Base-by-base conservation (phyloP, 352 stramenopile genomes). In the Nannochloropsis limnetica region DNA sequence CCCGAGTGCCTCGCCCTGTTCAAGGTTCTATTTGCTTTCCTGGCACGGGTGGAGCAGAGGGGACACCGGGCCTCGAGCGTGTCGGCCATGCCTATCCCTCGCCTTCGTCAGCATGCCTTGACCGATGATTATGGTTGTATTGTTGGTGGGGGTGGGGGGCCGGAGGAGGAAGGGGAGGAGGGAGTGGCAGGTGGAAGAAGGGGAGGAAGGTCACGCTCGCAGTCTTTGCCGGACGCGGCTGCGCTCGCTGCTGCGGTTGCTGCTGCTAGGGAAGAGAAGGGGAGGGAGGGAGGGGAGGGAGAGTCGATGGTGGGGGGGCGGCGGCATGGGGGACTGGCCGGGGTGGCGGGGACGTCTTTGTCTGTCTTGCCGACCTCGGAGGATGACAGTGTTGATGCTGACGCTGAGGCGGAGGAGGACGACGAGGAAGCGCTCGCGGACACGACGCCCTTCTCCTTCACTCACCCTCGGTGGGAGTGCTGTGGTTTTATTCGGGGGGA, bases 401-500 rank as follows among this genome's bases (percentile, higher is more conserved):
- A 49, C 37, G 9, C n/a, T 11, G 61, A 29, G n/a, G 11, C n/a
- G n/a, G n/a, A 25, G 11, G 6, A 25, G 9, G 61, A 74, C 8
- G 61, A 74, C 9, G 4, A 74, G 9, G 61, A 74, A 29, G 61
- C 6, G 5, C 3, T 29, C n/a, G 61, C 4, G n/a, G 61, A 74
- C n/a, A 29, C n/a, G n/a, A 29, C 25, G 61, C 61, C 61, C 25
- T 74, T 74, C 25, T 74, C 61, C n/a, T 74, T 74, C 4, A 29
- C n/a, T 74, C 61, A 74, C 61, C 61, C 61, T 1, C 61, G 61
- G n/a, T 74, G 61, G 61, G 61, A 74, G 25, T 15, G n/a, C n/a
- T 74, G 61, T 29, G 61, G 61, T 11, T 74, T 74, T 20, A 20
- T 74, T 25, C 61, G 61, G 4, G 61, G 61, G 8, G 61, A 74